phyloP scores from a whole-genome alignment of 805 yeast genomes.

The Starmerella davenportii region DNA sequence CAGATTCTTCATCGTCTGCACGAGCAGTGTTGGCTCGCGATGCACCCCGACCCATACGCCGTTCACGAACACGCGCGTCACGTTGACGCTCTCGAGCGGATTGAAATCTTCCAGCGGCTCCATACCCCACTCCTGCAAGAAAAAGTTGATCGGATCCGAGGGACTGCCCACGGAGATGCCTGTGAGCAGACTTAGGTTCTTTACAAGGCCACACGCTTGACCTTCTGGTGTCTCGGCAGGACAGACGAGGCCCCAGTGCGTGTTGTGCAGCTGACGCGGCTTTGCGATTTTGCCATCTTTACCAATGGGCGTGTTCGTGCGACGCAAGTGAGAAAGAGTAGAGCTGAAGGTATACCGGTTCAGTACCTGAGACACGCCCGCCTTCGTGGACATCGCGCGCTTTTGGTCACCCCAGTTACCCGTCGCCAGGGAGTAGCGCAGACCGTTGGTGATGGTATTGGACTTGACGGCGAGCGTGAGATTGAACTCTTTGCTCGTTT shows the following conservation, averaged over 20 bases:
- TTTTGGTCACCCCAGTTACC: constrained; percentile 99
- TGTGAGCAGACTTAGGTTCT: constrained; percentile 88
- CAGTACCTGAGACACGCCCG: constrained; percentile 97
- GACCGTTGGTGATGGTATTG: constrained; percentile 90
- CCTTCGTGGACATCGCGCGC: constrained; percentile 96
- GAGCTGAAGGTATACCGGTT: constrained; percentile 96
- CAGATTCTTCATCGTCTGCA: constrained; percentile 73
- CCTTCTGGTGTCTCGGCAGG: constrained; percentile 99
- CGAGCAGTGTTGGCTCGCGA: constrained; percentile 83
- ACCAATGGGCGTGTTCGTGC: constrained; percentile 98
- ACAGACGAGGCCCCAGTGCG: constrained; percentile 99
- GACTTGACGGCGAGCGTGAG: constrained; percentile 93
- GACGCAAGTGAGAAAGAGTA: constrained; percentile 93
- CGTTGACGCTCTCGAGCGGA: constrained; percentile 78
- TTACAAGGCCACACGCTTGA: constrained; percentile 98
- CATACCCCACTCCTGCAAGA: constrained; percentile 98
- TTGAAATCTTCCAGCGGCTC: constrained; percentile 92
- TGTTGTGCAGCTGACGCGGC: constrained; percentile 96
- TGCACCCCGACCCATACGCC: constrained; percentile 99
- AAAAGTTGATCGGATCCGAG: constrained; percentile 83
- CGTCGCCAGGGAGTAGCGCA: constrained; percentile 92
- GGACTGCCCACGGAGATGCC: constrained; percentile 96
- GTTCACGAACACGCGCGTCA: constrained; percentile 86
- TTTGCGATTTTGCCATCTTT: constrained; percentile 98
- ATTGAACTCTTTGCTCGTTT: constrained; percentile 91